Evolutionary conservation across 495 filamentous ascomycete genomes (phyloP), one percentile per base, ranked within the genome.

Genomic region (Niebla homalea): DNA sequence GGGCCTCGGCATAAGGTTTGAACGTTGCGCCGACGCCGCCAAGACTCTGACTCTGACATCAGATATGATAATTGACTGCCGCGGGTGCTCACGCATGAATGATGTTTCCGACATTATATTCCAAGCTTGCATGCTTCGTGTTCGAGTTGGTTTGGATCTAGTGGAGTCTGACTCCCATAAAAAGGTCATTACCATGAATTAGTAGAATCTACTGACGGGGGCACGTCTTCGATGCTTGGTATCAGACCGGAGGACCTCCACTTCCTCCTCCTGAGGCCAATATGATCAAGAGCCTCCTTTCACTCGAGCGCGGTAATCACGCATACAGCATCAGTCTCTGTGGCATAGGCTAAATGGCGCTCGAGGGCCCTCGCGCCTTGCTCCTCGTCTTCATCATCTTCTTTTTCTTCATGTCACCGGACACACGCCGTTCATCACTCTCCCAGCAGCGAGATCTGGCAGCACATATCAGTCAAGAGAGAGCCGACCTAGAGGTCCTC

Each of bases 401-500:
- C 4, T 68, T 76, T 58, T 73, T 66, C 53, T 73, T 56, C 66
- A 69, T 46, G 55, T 75, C 52, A 64, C 70, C 65, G 61, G 70
- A 48, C 64, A 72, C 63, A 60, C 64, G 37, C 65, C 25, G 64
- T 42, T 57, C 72, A 14, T 70, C 73, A 18, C 60, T 70, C 46
- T 61, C 69, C 51, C 70, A 74, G 55, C 64, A 69, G 51, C 65
- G 64, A 11, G 67, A 73, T 51, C 64, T 67, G 43, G 67, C 70
- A 49, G 58, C 60, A 8, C 67, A 67, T 54, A 60, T 76, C 44
- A 59, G 59, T 4, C 62, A 68, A 45, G 71, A 88, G 60, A 70
- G 72, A 50, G 64, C 75, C 52, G 77, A 77, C 40, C 74, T 88
- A 45, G 66, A 68, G 32, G 62, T 87, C 26, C 68, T 95, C 21